Evolutionary conservation across 2,329 filamentous ascomycete species (phyloP).

Genomic region (Coniochaeta ligniaria): DNA sequence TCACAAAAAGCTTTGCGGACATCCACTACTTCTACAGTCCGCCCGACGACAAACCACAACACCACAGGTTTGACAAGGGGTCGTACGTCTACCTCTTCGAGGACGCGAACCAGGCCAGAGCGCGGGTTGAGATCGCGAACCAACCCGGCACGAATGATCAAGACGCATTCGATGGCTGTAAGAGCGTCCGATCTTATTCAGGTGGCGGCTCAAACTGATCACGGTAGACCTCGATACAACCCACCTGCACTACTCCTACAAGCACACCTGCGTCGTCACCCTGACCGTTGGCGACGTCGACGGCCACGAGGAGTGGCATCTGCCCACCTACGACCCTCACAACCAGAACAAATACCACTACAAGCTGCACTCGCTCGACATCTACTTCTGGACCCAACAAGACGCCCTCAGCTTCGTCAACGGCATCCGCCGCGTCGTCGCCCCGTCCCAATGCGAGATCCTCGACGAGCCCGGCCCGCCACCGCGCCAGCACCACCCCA

Average conservation of each 20-base stretch:
- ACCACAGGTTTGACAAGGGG: conserved; percentile 73
- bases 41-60: conserved; percentile 59
- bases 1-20: conserved; percentile 58
- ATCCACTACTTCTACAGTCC: conserved; percentile 72
- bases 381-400: conserved; percentile 73
- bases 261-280: conserved; percentile 64
- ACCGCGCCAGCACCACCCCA: conserved; percentile 28
- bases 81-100: conserved; percentile 79
- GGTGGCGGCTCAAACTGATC: not conserved
- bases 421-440: conserved; percentile 57
- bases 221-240: conserved; percentile 56
- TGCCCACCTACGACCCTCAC: conserved; percentile 63
- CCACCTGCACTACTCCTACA: conserved; percentile 63
- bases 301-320: conserved; percentile 61
- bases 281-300: conserved; percentile 51
- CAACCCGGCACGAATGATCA: conserved; percentile 67
- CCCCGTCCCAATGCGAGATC: conserved; percentile 53
- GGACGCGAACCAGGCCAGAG: conserved; percentile 58
- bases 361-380: conserved; percentile 65
- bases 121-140: conserved; percentile 71
- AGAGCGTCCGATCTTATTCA: conserved; percentile 23
- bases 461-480: conserved; percentile 54
- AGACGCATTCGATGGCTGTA: conserved; percentile 72
- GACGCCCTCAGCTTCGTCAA: conserved; percentile 67
- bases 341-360: conserved; percentile 77